These are phyloP conservation scores for Penicillium taxi DNA, from an alignment of 495 filamentous ascomycete species.

Conservation along the genomic window DNA sequence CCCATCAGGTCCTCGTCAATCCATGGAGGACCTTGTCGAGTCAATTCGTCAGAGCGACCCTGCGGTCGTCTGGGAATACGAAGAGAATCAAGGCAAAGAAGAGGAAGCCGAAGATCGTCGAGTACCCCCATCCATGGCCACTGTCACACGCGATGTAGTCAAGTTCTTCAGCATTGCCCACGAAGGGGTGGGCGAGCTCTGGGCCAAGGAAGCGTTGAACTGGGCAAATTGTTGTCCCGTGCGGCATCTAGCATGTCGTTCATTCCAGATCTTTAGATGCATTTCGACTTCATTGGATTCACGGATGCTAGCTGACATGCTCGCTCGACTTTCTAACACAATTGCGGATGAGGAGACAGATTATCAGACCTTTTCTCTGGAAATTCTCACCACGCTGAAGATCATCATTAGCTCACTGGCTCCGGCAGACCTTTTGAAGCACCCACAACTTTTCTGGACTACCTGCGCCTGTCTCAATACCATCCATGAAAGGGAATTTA, in stretches of 20 bases:
- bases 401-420: slow-evolving; percentile 79
- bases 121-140: slow-evolving; percentile 81
- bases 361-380: slow-evolving; percentile 93
- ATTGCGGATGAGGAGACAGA: slow-evolving; percentile 88
- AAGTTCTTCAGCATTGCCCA: slow-evolving; percentile 77
- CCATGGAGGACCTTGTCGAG: slow-evolving; percentile 85
- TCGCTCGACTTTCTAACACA: slow-evolving; percentile 87
- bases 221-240: slow-evolving; percentile 98
- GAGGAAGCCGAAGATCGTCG: slow-evolving; percentile 57
- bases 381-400: slow-evolving; percentile 88
- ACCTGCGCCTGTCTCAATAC: slow-evolving; percentile 93
- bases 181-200: slow-evolving; percentile 80
- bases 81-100: slow-evolving; percentile 76
- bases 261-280: slow-evolving; percentile 95
- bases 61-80: slow-evolving; percentile 85
- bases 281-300: slow-evolving; percentile 85
- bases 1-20: slow-evolving; percentile 54
- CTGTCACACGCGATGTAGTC: slow-evolving; percentile 70
- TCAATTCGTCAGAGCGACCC: slow-evolving; percentile 78
- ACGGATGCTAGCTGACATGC: slow-evolving; percentile 90
- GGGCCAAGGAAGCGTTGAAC: slow-evolving; percentile 78
- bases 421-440: slow-evolving; percentile 69
- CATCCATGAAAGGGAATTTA: slow-evolving; percentile 89
- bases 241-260: slow-evolving; percentile 89
- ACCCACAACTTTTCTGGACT: slow-evolving; percentile 95